Base-by-base conservation (phyloP, 148 eudicot species). In the Chenopodium formosanum region DNA sequence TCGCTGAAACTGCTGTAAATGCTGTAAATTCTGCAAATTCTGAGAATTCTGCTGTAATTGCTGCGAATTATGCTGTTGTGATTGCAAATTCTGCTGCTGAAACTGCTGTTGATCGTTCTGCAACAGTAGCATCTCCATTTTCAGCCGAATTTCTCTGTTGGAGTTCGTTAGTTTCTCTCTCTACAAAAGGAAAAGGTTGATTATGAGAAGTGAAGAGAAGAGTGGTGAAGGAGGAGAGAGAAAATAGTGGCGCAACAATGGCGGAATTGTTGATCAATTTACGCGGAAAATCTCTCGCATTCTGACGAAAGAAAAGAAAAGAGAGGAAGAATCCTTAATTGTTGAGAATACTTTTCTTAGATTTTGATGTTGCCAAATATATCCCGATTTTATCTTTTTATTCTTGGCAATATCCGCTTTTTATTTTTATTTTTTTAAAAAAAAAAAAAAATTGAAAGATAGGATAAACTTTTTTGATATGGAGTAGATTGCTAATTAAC, bases 101-200 rank as follows among this genome's bases (percentile, higher is more conserved):
- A 88, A 40, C 2, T 62, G 83, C 79, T 85, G 87, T 20, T 74
- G 88, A 89, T 92, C 93, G 80, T 64, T 92, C 81, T 92, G 95
- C 70, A 92, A 80, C 76, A 86, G 80, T 79, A 89, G 82, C 95
- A 90, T 90, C 31, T 14, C 9, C 3, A 34, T 9, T n/a, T 23
- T 73, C 53, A 29, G n/a, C 0, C 12, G 25, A 6, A 3, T 56
- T 27, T 73, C 77, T 53, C 75, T 53, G 75, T 62, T 0, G 25
- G 25, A 1, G 62, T 62, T 20, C 48, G 19, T 25, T 14, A 14
- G 23, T 29, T 19, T 56, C 74, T 80, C 76, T 79, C 82, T 72
- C 77, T 27, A 27, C 5, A 12, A 52, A 72, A 6, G 53, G 44
- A 40, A 40, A 40, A 40, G 44, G 44, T 40, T 40, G 6, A 40